Base-by-base conservation (phyloP, 2,329 filamentous ascomycete species). In the Alternaria postmessia region DNA sequence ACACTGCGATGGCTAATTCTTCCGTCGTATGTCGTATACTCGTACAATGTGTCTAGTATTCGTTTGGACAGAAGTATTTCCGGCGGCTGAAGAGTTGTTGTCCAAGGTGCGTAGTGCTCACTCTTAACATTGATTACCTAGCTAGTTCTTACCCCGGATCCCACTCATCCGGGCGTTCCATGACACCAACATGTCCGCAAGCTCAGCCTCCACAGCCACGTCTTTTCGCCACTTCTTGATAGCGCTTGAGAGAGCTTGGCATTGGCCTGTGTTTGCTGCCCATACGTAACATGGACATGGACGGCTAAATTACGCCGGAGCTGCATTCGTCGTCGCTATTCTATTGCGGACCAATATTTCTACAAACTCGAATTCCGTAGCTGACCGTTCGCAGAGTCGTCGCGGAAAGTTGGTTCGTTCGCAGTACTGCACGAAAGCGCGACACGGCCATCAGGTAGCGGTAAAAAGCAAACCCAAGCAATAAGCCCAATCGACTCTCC, bases 141-240 rank as follows among this genome's bases (percentile, higher is more conserved):
- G 26, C 39, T 18, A 16, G 47, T 42, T 22, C 30, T 22, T 30
- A 44, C 57, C 57, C 44, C 52, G 51, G 57, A 22, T 34, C 32
- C 30, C 24, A 46, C 30, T 7, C 36, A 56, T n/a, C 41, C 32
- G 43, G n/a, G 22, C 48, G 62, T 51, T 59, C 43, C 22, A 58
- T 54, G 59, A 65, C 64, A 54, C 55, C 34, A 22, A 38, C 55
- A 56, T 42, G 18, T 49, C 41, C 41, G 44, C 47, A n/a, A 16
- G 18, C 57, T 47, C 53, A 64, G 65, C 65, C 63, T 64, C 63
- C 65, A 66, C 61, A 61, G 63, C 65, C 63, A 57, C 63, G 53
- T 51, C 26, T 43, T 26, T 22, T 41, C 20, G 52, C 54, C 52
- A 51, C 46, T 44, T 36, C 46, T 34, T 49, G 46, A 24, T 49